phyloP scores from a whole-genome alignment of 2,329 filamentous ascomycete species.

The Ophiostoma populinum region DNA sequence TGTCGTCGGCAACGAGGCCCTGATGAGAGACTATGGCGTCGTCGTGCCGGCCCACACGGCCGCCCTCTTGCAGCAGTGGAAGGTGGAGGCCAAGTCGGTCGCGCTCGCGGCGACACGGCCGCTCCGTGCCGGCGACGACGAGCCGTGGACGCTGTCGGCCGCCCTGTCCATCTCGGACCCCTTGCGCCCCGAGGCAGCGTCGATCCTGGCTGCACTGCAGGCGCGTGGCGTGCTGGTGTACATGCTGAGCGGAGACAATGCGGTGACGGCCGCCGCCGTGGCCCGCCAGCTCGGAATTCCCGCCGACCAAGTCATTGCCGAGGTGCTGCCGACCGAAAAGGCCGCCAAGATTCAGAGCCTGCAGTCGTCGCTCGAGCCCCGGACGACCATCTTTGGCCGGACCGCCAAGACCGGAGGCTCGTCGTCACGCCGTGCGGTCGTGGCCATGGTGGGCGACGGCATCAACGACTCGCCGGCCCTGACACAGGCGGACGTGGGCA shows the following conservation, averaged over 20 bases:
- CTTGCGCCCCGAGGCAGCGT: constrained; percentile 53
- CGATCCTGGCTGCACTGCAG: constrained; percentile 47
- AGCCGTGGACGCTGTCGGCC: constrained; percentile 35
- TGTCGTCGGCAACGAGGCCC: constrained; percentile 54
- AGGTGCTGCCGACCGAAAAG: constrained; percentile 74
- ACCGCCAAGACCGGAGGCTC: not conserved
- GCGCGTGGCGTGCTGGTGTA: constrained; percentile 55
- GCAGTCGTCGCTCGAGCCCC: constrained; percentile 31
- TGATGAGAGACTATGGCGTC: constrained; percentile 38
- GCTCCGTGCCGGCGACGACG: not conserved
- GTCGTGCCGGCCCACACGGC: constrained; percentile 19
- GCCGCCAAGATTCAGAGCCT: constrained; percentile 50
- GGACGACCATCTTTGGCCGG: constrained; percentile 8
- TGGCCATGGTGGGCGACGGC: constrained; percentile 80
- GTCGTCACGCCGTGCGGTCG: constrained; percentile 25
- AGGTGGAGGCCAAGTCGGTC: constrained; percentile 44
- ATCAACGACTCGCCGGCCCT: constrained; percentile 81
- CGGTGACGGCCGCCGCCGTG: constrained; percentile 67
- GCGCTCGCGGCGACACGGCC: constrained; percentile 35
- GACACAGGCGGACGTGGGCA: constrained; percentile 62
- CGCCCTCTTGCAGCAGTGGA: constrained; percentile 35
- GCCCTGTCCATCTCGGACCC: constrained; percentile 67
- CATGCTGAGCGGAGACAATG: constrained; percentile 88
- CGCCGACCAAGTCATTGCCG: constrained; percentile 59
- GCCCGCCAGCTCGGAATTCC: constrained; percentile 61